phyloP scores from a whole-genome alignment of 768 basidiomycete species.

The Tylopilus felleus region DNA sequence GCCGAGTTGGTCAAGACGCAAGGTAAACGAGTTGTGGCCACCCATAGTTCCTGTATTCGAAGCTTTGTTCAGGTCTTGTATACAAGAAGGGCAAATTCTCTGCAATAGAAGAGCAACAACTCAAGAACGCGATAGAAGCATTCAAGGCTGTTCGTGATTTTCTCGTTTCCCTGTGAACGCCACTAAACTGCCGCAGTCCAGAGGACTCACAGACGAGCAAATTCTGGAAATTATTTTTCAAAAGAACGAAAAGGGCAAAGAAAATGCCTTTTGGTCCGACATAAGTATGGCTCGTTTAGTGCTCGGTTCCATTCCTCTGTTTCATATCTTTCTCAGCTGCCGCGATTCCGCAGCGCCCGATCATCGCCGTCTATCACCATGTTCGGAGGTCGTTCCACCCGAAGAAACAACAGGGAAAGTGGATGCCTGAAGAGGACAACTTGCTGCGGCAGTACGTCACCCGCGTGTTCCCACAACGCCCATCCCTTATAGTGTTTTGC shows the following conservation, averaged over 20 bases:
- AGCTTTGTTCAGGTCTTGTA: slow-evolving; percentile 54
- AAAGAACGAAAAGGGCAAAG: slow-evolving; percentile 55
- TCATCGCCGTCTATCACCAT: slow-evolving; percentile 83
- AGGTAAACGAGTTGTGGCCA: slow-evolving; percentile 40
- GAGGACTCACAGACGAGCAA: slow-evolving; percentile 51
- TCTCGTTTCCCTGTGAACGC: neutral
- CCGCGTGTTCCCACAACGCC: neutral
- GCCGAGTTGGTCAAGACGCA: slow-evolving; percentile 64
- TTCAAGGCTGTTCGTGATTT: slow-evolving; percentile 51
- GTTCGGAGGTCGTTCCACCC: slow-evolving; percentile 70
- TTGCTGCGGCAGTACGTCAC: slow-evolving; percentile 54
- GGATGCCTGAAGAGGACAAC: slow-evolving; percentile 65
- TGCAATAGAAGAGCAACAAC: slow-evolving; percentile 66
- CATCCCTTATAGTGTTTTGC: slow-evolving; percentile 4
- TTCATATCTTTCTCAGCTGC: slow-evolving; percentile 43
- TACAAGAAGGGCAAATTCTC: slow-evolving; percentile 90
- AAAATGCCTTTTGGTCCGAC: slow-evolving; percentile 75
- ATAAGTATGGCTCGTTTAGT: slow-evolving; percentile 55
- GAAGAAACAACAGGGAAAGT: slow-evolving; percentile 63
- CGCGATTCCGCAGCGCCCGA: slow-evolving; percentile 70
- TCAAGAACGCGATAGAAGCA: slow-evolving; percentile 59
- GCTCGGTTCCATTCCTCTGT: neutral
- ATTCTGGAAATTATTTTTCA: slow-evolving; percentile 66
- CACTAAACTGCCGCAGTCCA: slow-evolving; percentile 36
- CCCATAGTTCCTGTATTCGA: slow-evolving; percentile 1